phyloP scores from a whole-genome alignment of 2,329 filamentous ascomycete species.

The Neocatenulostroma microsporum region DNA sequence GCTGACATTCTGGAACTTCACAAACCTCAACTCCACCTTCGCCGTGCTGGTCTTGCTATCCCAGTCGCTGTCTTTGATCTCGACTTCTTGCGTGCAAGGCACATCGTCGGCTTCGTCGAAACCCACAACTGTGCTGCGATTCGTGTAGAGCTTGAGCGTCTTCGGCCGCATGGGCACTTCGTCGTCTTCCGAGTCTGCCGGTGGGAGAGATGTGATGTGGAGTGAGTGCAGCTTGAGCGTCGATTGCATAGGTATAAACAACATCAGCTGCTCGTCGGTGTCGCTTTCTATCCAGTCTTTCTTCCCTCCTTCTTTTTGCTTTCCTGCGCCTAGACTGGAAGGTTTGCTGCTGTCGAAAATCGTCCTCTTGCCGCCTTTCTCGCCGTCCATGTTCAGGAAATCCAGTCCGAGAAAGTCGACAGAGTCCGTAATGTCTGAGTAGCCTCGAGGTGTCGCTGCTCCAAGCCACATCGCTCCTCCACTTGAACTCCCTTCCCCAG shows the following conservation, averaged over 20 bases:
- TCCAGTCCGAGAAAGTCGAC: conserved; percentile 75
- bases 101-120: conserved; percentile 93
- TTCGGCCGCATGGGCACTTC: conserved; percentile 75
- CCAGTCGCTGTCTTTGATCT: conserved; percentile 71
- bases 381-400: conserved; percentile 76
- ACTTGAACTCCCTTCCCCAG: conserved; percentile 35
- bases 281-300: conserved; percentile 91
- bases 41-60: conserved; percentile 43
- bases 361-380: conserved; percentile 62
- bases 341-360: conserved; percentile 68
- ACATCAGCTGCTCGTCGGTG: conserved; percentile 91
- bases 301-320: conserved; percentile 44
- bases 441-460: conserved; percentile 67
- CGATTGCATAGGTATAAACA: conserved; percentile 83
- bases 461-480: conserved; percentile 57
- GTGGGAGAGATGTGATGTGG: conserved; percentile 75
- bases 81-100: conserved; percentile 69
- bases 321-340: conserved; percentile 48
- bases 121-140: conserved; percentile 80
- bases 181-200: conserved; percentile 56
- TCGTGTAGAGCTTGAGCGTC: conserved; percentile 78
- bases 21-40: conserved; percentile 64
- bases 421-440: conserved; percentile 73
- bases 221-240: conserved; percentile 81
- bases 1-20: conserved; percentile 94